Evolutionary conservation across 2,329 filamentous ascomycete genomes (phyloP).

Genomic region (Penicillium freii): DNA sequence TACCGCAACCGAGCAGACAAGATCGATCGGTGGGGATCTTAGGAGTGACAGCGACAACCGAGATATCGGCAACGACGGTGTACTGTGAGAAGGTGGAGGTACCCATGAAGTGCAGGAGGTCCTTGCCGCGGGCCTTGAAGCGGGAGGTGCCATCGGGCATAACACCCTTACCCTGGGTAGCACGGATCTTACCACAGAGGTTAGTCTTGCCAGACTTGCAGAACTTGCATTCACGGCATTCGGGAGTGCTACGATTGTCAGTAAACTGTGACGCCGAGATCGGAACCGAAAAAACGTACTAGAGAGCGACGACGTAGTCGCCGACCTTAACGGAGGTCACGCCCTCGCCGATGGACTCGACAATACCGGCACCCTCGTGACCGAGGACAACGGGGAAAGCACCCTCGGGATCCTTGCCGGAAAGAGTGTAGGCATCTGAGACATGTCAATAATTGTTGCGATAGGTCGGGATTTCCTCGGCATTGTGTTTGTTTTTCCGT

Average conservation of each 20-base stretch:
- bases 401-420: slow-evolving; percentile 95
- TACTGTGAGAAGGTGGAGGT: slow-evolving; percentile 99
- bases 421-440: slow-evolving; percentile 85
- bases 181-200: slow-evolving; percentile 97
- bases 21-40: slow-evolving; percentile 94
- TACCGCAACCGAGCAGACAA: slow-evolving; percentile 93
- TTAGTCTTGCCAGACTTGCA: slow-evolving; percentile 99
- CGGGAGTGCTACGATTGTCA: slow-evolving; percentile 70
- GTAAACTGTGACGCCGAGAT: background rate
- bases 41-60: slow-evolving; percentile 86
- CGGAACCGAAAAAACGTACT: slow-evolving; percentile 54
- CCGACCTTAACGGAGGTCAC: slow-evolving; percentile 92
- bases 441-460: slow-evolving; percentile 5
- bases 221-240: slow-evolving; percentile 98
- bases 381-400: slow-evolving; percentile 86
- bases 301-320: slow-evolving; percentile 86
- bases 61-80: slow-evolving; percentile 97
- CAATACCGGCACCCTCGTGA: slow-evolving; percentile 87
- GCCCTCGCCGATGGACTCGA: slow-evolving; percentile 90
- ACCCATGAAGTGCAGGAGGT: slow-evolving; percentile 98
- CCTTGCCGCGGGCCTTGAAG: slow-evolving; percentile 92
- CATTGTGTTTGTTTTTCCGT: background rate
- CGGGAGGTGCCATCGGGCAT: slow-evolving; percentile 97
- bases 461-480: background rate
- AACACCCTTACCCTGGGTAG: slow-evolving; percentile 90